Evolutionary conservation across 805 yeast genomes (phyloP), one percentile per base, ranked within the genome.

Genomic region (Starmerella roubikii): DNA sequence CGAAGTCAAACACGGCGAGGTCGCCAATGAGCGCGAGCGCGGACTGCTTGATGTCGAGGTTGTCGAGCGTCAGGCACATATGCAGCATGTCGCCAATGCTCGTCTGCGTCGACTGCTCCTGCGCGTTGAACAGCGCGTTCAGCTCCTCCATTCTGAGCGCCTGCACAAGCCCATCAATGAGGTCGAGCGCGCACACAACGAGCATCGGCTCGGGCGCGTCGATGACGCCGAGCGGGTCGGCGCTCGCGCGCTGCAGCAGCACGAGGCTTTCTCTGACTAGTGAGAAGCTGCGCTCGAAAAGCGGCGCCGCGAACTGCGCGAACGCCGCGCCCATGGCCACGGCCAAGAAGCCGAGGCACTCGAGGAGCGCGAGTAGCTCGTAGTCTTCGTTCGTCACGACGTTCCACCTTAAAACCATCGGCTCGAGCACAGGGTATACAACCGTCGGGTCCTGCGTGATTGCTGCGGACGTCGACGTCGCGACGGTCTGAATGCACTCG

Each of bases 11-110:
- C 46, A 76, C 83, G 9, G 86, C 80, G 58, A 91, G 67, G 58
- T 91, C 98, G 21, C 98, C 98, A 15, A 88, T 54, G 24, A 91
- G 62, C 0, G 97, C 96, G 61, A 76, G 84, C 0, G 88, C 83
- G 42, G 84, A 74, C 60, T 91, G 98, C 47, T 96, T 71, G n/a
- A 91, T 95, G 57, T 91, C 97, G 45, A 75, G 76, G 20, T 68
- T 54, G 35, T 85, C 61, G 27, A 71, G 74, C 63, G 82, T 67
- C 40, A 86, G 54, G 37, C 52, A 42, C 22, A 45, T 42, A 12
- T 37, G 39, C 35, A 78, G 67, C 46, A 81, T 61, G 30, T 71
- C 78, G 9, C 66, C 71, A 23, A 76, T 66, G 45, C 75, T 76
- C 7, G 63, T 57, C 12, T 80, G 81, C 3, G 43, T 45, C 30